A percentile compares a stretch with the other conserved stretches of the same genome.
Conservation (phyloP, 257 asterid species). For the Schizonepeta tenuifolia region DNA sequence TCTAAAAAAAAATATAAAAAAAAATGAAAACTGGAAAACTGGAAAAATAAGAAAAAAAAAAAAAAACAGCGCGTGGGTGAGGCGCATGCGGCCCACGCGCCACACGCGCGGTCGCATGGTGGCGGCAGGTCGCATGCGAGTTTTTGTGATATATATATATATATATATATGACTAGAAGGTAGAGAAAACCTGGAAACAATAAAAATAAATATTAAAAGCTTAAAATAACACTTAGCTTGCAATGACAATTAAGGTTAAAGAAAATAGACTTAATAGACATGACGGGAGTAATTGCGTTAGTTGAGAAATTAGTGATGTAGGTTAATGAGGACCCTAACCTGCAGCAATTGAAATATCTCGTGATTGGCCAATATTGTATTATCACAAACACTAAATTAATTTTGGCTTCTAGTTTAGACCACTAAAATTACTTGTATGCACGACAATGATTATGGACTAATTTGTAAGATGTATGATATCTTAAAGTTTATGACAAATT, state of each 20-base stretch:
- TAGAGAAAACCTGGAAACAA: neutral
- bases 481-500: neutral
- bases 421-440: neutral
- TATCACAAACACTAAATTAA: neutral
- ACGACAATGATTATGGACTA: neutral
- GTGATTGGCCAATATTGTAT: neutral
- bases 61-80: too few species aligned
- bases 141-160: too few species aligned
- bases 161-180: too few species aligned
- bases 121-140: too few species aligned
- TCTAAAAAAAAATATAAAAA: too few species aligned
- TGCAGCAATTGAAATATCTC: neutral
- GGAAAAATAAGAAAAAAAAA: too few species aligned
- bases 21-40: too few species aligned
- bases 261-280: neutral
- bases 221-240: neutral
- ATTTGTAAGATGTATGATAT: too few species aligned
- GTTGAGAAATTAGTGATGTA: constrained; percentile 5
- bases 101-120: too few species aligned
- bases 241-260: neutral
- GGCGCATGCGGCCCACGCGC: too few species aligned
- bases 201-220: neutral
- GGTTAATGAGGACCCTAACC: neutral
- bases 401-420: neutral
- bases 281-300: neutral